Evolutionary conservation across 2,329 filamentous ascomycete genomes (phyloP).

Genomic region (Fusarium sp.): DNA sequence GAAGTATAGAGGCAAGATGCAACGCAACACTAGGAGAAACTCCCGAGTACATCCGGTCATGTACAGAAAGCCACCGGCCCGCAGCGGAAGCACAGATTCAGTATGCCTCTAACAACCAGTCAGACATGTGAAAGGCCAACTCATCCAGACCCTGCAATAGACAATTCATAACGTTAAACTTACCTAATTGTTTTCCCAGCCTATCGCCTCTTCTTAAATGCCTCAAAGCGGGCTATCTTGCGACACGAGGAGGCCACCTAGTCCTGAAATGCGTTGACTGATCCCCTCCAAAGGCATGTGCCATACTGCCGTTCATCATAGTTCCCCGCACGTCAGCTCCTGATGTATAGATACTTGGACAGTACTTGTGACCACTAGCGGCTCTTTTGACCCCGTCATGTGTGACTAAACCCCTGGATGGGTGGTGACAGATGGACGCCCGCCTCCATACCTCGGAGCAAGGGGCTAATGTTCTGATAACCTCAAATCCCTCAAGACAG

Average conservation of each 20-base stretch:
- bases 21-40: neutral
- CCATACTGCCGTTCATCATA: neutral
- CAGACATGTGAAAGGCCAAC: neutral
- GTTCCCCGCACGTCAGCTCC: neutral
- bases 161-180: constrained; percentile 4
- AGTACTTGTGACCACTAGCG: neutral
- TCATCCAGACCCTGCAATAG: neutral
- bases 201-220: neutral
- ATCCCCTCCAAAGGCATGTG: neutral
- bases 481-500: neutral
- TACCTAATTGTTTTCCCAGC: neutral
- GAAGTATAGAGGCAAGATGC: neutral
- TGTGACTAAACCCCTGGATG: neutral
- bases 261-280: neutral
- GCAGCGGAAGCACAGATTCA: neutral
- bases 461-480: neutral
- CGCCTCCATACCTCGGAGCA: neutral
- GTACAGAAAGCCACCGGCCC: too few species aligned
- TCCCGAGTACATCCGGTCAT: too few species aligned
- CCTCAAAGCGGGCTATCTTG: neutral
- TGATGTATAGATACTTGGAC: neutral
- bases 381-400: neutral
- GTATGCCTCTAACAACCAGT: neutral
- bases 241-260: neutral
- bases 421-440: neutral